phyloP scores from a whole-genome alignment of 2,329 filamentous ascomycete species.

The Aspergillus sp. region DNA sequence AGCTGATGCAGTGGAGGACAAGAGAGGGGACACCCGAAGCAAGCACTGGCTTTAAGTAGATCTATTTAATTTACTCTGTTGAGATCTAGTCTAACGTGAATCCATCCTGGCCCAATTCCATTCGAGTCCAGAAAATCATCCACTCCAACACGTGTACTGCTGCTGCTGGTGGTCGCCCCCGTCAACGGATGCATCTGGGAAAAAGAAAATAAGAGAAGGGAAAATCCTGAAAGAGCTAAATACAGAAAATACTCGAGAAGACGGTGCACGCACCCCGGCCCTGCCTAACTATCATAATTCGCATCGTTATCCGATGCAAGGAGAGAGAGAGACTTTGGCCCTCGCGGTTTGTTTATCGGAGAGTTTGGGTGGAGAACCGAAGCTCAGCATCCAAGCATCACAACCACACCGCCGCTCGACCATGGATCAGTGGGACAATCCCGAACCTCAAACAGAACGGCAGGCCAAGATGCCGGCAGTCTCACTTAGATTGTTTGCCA shows the following conservation, averaged over 20 bases:
- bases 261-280: not conserved
- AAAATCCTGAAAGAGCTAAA: not conserved
- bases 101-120: not conserved
- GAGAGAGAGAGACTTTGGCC: not conserved
- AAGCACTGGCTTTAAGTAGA: slow-evolving; percentile 1
- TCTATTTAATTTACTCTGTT: not conserved
- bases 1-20: slow-evolving; percentile 11
- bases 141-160: slow-evolving; percentile 16
- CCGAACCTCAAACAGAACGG: not conserved
- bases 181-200: slow-evolving; percentile 9
- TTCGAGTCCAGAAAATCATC: slow-evolving; percentile 3
- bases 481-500: not conserved
- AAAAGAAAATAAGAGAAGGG: slow-evolving; percentile 1
- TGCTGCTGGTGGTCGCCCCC: slow-evolving; percentile 10
- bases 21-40: not conserved
- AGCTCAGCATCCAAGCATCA: not conserved
- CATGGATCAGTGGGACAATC: not conserved
- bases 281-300: not conserved
- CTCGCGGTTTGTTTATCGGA: not conserved
- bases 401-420: not conserved
- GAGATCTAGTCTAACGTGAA: slow-evolving; percentile 2
- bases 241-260: not conserved
- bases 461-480: not conserved
- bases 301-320: not conserved
- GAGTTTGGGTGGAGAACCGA: not conserved